phyloP scores from a whole-genome alignment of 768 basidiomycete species.

The Auriscalpium vulgare region DNA sequence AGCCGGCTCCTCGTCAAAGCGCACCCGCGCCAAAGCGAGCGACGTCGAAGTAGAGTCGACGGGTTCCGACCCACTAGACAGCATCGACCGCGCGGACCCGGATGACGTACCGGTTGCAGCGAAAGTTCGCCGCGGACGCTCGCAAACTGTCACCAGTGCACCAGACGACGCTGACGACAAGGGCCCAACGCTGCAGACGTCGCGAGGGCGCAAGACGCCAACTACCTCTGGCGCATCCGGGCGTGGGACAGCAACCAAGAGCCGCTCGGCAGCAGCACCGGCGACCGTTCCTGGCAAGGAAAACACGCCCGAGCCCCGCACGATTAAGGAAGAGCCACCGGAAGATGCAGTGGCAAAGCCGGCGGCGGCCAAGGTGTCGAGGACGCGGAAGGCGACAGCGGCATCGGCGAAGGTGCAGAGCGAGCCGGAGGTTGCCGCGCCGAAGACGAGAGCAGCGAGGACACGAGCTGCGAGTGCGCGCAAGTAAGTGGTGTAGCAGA shows the following conservation, averaged over 20 bases:
- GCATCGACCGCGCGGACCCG: constrained; percentile 5
- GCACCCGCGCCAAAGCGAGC: constrained; percentile 15
- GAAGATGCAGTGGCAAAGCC: constrained; percentile 5
- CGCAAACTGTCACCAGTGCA: neutral
- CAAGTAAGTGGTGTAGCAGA: neutral
- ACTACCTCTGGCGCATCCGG: constrained; percentile 6
- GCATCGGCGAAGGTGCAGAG: constrained; percentile 7
- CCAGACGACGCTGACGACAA: constrained; percentile 1
- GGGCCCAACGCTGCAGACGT: constrained; percentile 1
- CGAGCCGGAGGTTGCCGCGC: constrained; percentile 12
- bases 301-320: constrained; percentile 24
- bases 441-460: constrained; percentile 9
- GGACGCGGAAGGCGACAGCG: constrained; percentile 7
- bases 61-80: neutral
- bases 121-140: constrained; percentile 6
- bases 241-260: constrained; percentile 4
- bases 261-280: constrained; percentile 2
- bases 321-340: constrained; percentile 9
- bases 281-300: constrained; percentile 21
- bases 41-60: constrained; percentile 13
- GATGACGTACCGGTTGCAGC: constrained; percentile 3
- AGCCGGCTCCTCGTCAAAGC: constrained; percentile 10
- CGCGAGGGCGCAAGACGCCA: constrained; percentile 16
- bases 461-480: constrained; percentile 15
- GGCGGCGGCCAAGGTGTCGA: neutral